Conservation (phyloP, 768 basidiomycete genomes). For the Russula sp. region DNA sequence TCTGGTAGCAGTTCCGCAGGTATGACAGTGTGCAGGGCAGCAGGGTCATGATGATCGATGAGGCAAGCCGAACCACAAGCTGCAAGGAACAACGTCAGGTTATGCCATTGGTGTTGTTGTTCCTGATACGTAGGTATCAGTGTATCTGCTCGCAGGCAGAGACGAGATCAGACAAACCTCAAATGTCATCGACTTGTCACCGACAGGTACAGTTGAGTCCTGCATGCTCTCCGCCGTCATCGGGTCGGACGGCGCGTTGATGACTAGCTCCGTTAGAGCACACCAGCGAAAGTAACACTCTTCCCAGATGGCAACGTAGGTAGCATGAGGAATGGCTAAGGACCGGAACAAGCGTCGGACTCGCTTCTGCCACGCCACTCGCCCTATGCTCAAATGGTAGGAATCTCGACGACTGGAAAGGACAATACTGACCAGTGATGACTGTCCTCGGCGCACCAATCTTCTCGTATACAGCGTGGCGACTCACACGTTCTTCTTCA, state of each 20-base stretch:
- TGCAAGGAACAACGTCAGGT: conserved; percentile 70
- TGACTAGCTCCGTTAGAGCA: conserved; percentile 51
- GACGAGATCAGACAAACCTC: conserved; percentile 29
- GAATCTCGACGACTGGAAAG: not conserved
- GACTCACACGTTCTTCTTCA: conserved; percentile 58
- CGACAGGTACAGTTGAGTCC: conserved; percentile 26
- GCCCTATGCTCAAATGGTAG: conserved; percentile 39
- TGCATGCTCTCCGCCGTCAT: conserved; percentile 27
- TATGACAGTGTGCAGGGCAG: conserved; percentile 46
- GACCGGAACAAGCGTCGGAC: conserved; percentile 62
- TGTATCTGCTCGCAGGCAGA: conserved; percentile 4
- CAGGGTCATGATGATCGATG: conserved; percentile 43
- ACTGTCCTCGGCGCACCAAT: conserved; percentile 68
- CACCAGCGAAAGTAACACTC: conserved; percentile 78
- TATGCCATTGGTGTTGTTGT: conserved; percentile 75
- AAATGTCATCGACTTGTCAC: conserved; percentile 33
- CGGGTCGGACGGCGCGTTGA: conserved; percentile 30
- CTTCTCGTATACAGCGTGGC: conserved; percentile 70
- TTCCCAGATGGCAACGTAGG: conserved; percentile 75
- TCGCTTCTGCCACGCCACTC: conserved; percentile 73
- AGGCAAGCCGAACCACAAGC: conserved; percentile 63
- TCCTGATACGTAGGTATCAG: conserved; percentile 44
- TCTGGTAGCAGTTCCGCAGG: conserved; percentile 59
- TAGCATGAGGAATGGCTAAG: conserved; percentile 53
- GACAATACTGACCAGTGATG: conserved; percentile 47